Percentiles rank a stretch among this genome's conserved stretches.
phyloP scores from a whole-genome alignment of 495 filamentous ascomycete species.

The Annulohypoxylon moriforme region DNA sequence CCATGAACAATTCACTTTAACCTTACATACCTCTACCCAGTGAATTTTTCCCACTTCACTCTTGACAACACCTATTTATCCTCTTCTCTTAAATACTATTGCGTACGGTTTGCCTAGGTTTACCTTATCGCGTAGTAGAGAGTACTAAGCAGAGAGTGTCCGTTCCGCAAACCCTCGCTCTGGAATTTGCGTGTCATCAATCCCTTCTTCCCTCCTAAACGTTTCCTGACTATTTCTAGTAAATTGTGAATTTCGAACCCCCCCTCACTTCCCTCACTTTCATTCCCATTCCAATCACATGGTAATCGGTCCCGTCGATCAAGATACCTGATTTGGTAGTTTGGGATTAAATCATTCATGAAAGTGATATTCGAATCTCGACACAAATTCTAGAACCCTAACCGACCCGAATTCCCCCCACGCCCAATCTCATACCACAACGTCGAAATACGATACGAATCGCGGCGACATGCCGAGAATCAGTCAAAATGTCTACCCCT shows the following conservation, averaged over 20 bases:
- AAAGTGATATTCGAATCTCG: neutral
- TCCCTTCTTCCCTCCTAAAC: neutral
- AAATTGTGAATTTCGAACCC: neutral
- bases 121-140: neutral
- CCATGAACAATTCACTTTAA: neutral
- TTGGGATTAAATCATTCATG: neutral
- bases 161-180: neutral
- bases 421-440: neutral
- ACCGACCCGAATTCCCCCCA: neutral
- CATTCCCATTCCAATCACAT: too few species aligned
- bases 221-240: neutral
- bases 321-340: too few species aligned
- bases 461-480: conserved; percentile 40
- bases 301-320: too few species aligned
- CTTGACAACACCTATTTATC: neutral
- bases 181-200: neutral
- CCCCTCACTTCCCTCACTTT: too few species aligned
- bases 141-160: neutral
- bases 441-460: neutral
- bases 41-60: neutral
- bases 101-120: neutral
- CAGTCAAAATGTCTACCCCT: conserved; percentile 41
- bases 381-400: neutral
- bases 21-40: neutral
- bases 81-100: neutral